These are phyloP conservation scores for Schizopora paradoxa DNA, from an alignment of 1,284 basidiomycete species.

Conservation along the genomic window DNA sequence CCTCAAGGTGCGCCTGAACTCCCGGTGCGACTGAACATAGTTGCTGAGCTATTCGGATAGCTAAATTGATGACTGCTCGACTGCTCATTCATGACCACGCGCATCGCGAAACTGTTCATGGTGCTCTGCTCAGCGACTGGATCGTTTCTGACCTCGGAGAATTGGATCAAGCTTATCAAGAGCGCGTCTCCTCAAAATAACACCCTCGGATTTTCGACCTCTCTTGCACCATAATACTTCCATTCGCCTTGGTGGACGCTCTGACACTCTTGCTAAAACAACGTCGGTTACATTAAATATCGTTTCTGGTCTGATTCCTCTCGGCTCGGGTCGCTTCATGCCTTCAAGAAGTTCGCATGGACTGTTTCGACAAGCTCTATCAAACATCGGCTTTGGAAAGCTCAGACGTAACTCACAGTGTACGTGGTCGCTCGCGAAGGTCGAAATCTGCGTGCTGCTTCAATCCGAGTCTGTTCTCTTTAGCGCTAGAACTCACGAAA, in stretches of 20 bases:
- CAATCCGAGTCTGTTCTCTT: neutral
- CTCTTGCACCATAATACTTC: too few relatives aligned
- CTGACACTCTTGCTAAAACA: constrained; percentile 14
- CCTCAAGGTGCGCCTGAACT: constrained; percentile 46
- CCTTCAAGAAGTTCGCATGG: constrained; percentile 74
- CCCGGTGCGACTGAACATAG: constrained; percentile 9
- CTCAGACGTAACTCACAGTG: constrained; percentile 29
- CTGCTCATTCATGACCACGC: constrained; percentile 54
- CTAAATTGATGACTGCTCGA: constrained; percentile 47
- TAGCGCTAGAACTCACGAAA: constrained; percentile 59
- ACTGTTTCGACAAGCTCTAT: constrained; percentile 36
- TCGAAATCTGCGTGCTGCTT: constrained; percentile 46
- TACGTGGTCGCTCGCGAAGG: constrained; percentile 50
- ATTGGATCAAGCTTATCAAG: constrained; percentile 53
- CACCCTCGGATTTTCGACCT: too few relatives aligned
- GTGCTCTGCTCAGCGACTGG: constrained; percentile 58
- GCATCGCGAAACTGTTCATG: constrained; percentile 53
- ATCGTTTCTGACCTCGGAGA: constrained; percentile 54
- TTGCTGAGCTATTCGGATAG: constrained; percentile 30
- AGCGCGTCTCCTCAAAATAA: constrained; percentile 42
- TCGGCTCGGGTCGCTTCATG: constrained; percentile 30
- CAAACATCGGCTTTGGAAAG: neutral
- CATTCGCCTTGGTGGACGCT: too few relatives aligned
- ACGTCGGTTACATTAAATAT: constrained; percentile 15
- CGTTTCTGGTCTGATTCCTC: constrained; percentile 4